These are phyloP conservation scores for Astrothelium subdiscretum DNA, from an alignment of 495 filamentous ascomycete genomes.

Conservation along the genomic window DNA sequence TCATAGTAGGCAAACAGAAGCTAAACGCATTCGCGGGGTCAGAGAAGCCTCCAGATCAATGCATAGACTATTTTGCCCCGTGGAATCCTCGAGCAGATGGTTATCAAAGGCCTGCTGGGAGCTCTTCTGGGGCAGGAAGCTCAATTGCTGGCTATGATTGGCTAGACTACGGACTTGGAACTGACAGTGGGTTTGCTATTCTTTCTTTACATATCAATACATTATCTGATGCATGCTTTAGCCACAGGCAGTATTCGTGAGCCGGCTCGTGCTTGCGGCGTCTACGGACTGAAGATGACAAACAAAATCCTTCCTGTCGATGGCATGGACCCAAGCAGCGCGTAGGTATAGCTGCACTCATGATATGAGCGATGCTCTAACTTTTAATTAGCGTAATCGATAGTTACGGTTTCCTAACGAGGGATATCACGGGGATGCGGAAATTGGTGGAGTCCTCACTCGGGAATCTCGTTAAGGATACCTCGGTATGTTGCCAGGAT, in stretches of 20 bases:
- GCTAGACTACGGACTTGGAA: conserved; percentile 20
- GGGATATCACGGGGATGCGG: too few relatives aligned
- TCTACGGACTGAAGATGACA: background rate
- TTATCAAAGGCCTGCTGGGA: background rate
- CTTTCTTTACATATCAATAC: background rate
- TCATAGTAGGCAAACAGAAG: conserved; percentile 22
- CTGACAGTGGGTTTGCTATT: conserved; percentile 21
- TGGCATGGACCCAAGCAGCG: background rate
- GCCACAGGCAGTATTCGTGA: background rate
- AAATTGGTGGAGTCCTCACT: too few relatives aligned
- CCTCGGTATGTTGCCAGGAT: background rate
- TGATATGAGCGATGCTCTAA: too few relatives aligned
- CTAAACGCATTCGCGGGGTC: conserved; percentile 21
- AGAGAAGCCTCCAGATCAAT: conserved; percentile 21
- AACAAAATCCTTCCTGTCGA: background rate
- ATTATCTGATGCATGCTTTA: background rate
- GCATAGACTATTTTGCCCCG: conserved; percentile 15
- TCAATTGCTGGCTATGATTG: conserved; percentile 4
- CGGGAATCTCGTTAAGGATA: background rate
- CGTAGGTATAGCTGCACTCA: background rate
- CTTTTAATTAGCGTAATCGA: too few relatives aligned
- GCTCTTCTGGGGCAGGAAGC: background rate
- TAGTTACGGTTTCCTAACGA: too few relatives aligned
- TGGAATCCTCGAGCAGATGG: conserved; percentile 9
- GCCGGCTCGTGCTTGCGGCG: background rate